Percentiles rank a stretch among this genome's conserved stretches.
Evolutionary conservation across 2,329 filamentous ascomycete species (phyloP).

Genomic region (Cercospora brassicicola): DNA sequence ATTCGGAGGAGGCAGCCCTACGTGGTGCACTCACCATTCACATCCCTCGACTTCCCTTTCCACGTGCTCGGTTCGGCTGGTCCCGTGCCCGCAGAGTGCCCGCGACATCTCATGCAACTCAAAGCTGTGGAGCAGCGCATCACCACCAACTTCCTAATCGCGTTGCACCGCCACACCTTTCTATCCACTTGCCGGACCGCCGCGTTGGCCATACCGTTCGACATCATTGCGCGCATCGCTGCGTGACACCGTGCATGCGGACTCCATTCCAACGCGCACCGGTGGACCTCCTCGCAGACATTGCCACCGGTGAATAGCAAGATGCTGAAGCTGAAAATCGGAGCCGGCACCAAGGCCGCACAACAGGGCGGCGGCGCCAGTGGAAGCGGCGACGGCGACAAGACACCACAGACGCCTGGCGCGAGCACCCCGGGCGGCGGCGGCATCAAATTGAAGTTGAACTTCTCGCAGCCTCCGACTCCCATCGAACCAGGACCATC

Average conservation of each 20-base stretch:
- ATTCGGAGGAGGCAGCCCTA: neutral
- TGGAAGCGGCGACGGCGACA: neutral
- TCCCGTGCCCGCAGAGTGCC: neutral
- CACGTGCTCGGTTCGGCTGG: too few species aligned
- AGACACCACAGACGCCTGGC: conserved; percentile 15
- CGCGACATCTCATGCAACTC: too few species aligned
- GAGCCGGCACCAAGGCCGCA: conserved; percentile 14
- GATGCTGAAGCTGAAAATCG: conserved; percentile 31
- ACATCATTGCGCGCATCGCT: neutral
- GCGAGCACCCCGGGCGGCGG: conserved; percentile 16
- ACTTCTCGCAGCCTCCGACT: conserved; percentile 31
- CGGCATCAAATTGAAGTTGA: conserved; percentile 31
- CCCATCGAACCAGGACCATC: conserved; percentile 30
- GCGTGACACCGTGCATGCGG: conserved; percentile 4
- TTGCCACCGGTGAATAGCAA: neutral
- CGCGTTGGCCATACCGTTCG: neutral
- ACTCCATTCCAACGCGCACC: conserved; percentile 1
- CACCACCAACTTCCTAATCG: neutral
- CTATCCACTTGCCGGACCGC: neutral
- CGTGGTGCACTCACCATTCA: neutral
- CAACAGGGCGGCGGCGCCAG: conserved; percentile 1
- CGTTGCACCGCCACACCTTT: neutral
- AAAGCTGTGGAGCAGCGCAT: neutral
- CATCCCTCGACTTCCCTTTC: neutral
- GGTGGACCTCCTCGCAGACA: neutral